These are phyloP conservation scores for Nicotiana tabacum DNA, from an alignment of 257 asterid genomes.

Conservation along the genomic window DNA sequence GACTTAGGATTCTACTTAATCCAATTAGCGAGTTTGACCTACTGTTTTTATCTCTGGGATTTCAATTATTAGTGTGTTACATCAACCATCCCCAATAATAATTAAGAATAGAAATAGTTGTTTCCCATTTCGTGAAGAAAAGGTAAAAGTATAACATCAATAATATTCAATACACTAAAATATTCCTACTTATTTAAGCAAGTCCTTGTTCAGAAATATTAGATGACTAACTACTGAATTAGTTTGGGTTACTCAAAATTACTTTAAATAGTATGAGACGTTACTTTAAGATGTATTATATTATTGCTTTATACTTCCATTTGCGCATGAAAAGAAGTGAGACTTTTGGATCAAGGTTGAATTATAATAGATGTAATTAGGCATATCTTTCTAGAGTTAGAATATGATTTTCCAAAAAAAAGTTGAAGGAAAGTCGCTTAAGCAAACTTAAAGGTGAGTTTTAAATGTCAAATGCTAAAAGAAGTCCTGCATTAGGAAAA, in stretches of 20 bases:
- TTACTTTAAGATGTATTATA: slow-evolving; percentile 8
- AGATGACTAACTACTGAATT: neutral
- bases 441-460: neutral
- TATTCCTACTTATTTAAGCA: neutral
- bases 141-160: neutral
- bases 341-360: slow-evolving; percentile 2
- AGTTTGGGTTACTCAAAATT: neutral
- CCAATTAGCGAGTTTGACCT: neutral
- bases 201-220: neutral
- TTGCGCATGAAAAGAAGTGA: slow-evolving; percentile 8
- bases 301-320: slow-evolving; percentile 2
- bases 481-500: neutral
- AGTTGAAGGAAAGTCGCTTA: neutral
- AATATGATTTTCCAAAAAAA: neutral
- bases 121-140: slow-evolving; percentile 7
- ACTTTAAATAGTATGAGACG: neutral
- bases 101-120: neutral
- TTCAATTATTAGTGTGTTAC: slow-evolving; percentile 6
- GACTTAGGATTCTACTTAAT: slow-evolving; percentile 1
- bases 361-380: neutral
- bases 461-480: neutral
- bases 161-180: neutral
- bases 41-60: neutral
- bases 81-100: neutral
- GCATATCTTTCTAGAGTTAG: neutral